Base-by-base conservation (phyloP, 805 yeast genomes). In the Lipomyces yamadae region DNA sequence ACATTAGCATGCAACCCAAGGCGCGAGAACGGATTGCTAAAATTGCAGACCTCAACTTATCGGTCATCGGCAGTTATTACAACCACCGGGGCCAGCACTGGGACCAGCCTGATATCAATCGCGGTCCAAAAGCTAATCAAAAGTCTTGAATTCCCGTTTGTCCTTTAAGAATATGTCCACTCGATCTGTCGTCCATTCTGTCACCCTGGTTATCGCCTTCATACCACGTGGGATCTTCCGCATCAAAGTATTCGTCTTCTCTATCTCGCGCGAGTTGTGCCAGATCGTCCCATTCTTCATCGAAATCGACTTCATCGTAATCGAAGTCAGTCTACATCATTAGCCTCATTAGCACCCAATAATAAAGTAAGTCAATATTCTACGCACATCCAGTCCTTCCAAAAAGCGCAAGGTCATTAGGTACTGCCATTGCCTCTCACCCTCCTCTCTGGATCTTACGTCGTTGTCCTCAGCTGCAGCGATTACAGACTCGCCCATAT, bases 71-170 rank as follows among this genome's bases (percentile, higher is more conserved):
- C 3, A 42, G 29, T 4, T 10, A 15, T n/a, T 42, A 24, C 18
- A 2, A 3, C 3, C 4, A 15, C 15, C 1, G 24, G 24, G 24
- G 24, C 24, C 24, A 24, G 24, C 4, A 15, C 15, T 24, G 24
- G 24, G 24, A 1, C 24, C 24, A 24, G 24, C 24, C 24, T 24
- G 24, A 24, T 24, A 24, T 24, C 24, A 24, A 24, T 24, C 15
- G 18, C 24, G 10, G 5, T n/a, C 24, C n/a, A 8, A 33, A 35
- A 24, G 24, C 24, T 33, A 1, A 3, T 42, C 54, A 67, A 48
- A 61, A 68, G 33, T 68, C 71, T 58, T 66, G 70, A 4, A 66
- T 39, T 10, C 70, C 70, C 11, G 68, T 68, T 34, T 66, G 60
- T n/a, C 70, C 71, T 15, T 34, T 53, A 39, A 67, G 50, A 13